These are phyloP conservation scores for Microbotryum violaceum DNA, from an alignment of 1,284 basidiomycete species.

Conservation along the genomic window DNA sequence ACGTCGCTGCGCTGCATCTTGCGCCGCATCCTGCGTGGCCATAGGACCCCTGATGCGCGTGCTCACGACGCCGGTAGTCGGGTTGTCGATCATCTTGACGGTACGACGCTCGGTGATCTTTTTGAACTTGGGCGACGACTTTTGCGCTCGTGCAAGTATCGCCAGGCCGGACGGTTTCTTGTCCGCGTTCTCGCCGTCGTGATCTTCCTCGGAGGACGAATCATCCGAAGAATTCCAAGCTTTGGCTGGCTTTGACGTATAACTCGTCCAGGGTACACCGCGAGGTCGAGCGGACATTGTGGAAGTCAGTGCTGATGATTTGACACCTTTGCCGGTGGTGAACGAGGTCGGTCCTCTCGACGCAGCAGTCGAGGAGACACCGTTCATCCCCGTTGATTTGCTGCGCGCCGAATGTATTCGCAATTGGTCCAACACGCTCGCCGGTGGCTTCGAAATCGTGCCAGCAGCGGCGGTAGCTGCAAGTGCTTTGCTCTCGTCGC, in stretches of 20 bases:
- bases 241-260: conserved; percentile 19
- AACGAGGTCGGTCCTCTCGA: background rate
- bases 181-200: conserved; percentile 42
- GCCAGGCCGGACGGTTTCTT: conserved; percentile 47
- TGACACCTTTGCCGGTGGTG: background rate
- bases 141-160: conserved; percentile 57
- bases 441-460: no score
- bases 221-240: conserved; percentile 43
- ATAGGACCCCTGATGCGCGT: conserved; percentile 19
- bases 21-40: conserved; percentile 39
- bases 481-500: background rate
- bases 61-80: conserved; percentile 34
- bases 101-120: conserved; percentile 48
- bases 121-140: conserved; percentile 51
- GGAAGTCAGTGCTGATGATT: background rate
- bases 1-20: conserved; percentile 49
- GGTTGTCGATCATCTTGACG: conserved; percentile 30
- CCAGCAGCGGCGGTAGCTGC: no score
- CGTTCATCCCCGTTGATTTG: no score
- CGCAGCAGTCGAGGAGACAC: no score
- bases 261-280: conserved; percentile 32
- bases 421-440: no score
- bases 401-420: no score
- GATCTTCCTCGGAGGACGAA: conserved; percentile 52
- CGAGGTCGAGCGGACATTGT: conserved; percentile 13